Conservation (phyloP, 495 filamentous ascomycete genomes). For the Trypethelium eluteriae region DNA sequence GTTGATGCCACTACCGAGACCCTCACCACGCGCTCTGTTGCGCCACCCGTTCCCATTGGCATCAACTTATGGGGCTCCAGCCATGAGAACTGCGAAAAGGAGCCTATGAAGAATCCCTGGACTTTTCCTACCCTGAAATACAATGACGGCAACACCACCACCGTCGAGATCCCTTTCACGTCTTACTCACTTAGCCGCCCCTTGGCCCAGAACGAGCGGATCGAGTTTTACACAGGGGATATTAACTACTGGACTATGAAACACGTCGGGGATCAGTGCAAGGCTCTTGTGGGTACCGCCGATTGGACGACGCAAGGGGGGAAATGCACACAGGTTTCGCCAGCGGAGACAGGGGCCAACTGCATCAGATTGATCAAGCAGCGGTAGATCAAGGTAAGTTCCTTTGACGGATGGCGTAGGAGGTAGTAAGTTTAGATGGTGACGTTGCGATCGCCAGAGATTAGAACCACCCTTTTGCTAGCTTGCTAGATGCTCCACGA, state of each 20-base stretch:
- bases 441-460: no score
- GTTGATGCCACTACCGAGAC: neutral
- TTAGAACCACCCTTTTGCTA: no score
- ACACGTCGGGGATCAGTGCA: neutral
- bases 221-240: neutral
- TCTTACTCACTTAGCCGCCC: neutral
- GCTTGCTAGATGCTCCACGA: no score
- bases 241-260: neutral
- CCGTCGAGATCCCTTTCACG: neutral
- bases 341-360: neutral
- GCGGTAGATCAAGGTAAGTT: neutral
- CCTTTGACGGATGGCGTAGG: no score
- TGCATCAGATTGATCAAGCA: neutral
- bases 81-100: neutral
- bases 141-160: neutral
- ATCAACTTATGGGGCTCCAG: neutral
- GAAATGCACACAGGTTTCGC: neutral
- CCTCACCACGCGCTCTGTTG: neutral
- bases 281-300: neutral
- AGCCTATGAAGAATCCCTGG: neutral
- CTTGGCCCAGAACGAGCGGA: neutral
- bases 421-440: no score
- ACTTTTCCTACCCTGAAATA: neutral
- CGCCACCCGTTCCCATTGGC: neutral
- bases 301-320: neutral